Evolutionary conservation across 1,284 basidiomycete species (phyloP).

Genomic region (Phylloporus gajari): DNA sequence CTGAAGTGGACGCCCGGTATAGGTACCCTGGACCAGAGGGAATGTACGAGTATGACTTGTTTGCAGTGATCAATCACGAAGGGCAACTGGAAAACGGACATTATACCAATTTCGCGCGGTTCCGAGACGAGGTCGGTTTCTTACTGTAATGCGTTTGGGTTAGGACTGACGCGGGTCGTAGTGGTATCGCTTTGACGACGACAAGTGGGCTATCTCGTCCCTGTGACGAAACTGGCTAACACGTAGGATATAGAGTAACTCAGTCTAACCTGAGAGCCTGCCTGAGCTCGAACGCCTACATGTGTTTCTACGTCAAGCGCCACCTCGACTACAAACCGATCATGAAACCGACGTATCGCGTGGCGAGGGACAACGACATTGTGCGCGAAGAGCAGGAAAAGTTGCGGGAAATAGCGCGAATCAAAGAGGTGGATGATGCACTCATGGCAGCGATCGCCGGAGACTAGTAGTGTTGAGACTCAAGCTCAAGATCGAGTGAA

Average conservation of each 20-base stretch:
- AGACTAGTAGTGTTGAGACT: slow-evolving; percentile 21
- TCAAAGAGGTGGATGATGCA: slow-evolving; percentile 72
- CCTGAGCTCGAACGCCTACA: slow-evolving; percentile 79
- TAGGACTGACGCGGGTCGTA: slow-evolving; percentile 40
- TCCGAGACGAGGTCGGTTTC: slow-evolving; percentile 73
- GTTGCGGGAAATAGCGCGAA: slow-evolving; percentile 56
- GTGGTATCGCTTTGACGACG: slow-evolving; percentile 97
- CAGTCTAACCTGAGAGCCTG: slow-evolving; percentile 74
- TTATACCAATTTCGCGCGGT: slow-evolving; percentile 87
- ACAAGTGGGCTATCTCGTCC: slow-evolving; percentile 65
- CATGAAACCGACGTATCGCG: slow-evolving; percentile 74
- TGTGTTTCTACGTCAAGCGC: slow-evolving; percentile 93
- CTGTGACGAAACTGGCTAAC: neutral
- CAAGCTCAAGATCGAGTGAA: neutral
- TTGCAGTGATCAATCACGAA: slow-evolving; percentile 94
- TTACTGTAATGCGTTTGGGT: neutral
- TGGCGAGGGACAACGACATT: slow-evolving; percentile 73
- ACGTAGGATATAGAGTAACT: slow-evolving; percentile 64
- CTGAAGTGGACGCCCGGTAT: neutral
- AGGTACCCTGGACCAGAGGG: slow-evolving; percentile 68
- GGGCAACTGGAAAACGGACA: slow-evolving; percentile 96
- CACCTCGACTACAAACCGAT: slow-evolving; percentile 83
- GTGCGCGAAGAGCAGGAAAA: slow-evolving; percentile 60
- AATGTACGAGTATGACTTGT: slow-evolving; percentile 92
- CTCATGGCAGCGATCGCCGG: slow-evolving; percentile 57